A percentile compares a stretch with the other conserved stretches of the same genome.
Evolutionary conservation across 805 yeast species (phyloP).

Genomic region (Maudiozyma turicensis): DNA sequence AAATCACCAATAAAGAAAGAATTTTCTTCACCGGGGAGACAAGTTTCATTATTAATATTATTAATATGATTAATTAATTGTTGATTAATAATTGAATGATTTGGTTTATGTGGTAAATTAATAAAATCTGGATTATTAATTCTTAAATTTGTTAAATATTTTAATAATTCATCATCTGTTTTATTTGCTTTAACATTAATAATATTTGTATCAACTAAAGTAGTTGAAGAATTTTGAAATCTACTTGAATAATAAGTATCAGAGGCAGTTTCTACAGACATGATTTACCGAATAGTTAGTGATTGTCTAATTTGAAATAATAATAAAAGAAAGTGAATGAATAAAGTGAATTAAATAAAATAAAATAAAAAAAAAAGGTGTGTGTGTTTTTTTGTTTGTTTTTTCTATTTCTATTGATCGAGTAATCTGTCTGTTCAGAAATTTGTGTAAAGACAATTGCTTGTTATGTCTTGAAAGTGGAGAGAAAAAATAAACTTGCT

Average conservation of each 20-base stretch:
- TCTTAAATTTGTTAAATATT: slow-evolving; percentile 2
- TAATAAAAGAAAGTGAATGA: no score
- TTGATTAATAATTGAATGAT: slow-evolving; percentile 30
- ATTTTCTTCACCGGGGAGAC: slow-evolving; percentile 70
- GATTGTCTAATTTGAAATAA: no score
- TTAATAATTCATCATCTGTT: slow-evolving; percentile 3
- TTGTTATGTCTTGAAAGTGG: no score
- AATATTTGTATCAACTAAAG: slow-evolving; percentile 6
- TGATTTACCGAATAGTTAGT: background rate
- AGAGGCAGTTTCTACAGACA: background rate
- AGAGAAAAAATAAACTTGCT: no score
- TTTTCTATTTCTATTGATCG: no score
- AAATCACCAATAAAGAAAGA: slow-evolving; percentile 85
- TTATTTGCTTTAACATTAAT: background rate
- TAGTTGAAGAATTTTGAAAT: slow-evolving; percentile 3
- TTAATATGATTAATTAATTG: slow-evolving; percentile 35
- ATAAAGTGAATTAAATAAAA: no score
- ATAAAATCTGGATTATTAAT: slow-evolving; percentile 3
- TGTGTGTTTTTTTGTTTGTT: no score
- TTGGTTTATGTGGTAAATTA: slow-evolving; percentile 22
- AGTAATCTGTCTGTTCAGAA: no score
- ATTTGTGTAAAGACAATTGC: no score
- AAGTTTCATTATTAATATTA: slow-evolving; percentile 43
- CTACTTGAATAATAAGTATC: background rate
- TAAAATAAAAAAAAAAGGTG: no score